Evolutionary conservation across 2,329 filamentous ascomycete genomes (phyloP), one percentile per base, ranked within the genome.

Genomic region (Fonsecaea pugnacius): DNA sequence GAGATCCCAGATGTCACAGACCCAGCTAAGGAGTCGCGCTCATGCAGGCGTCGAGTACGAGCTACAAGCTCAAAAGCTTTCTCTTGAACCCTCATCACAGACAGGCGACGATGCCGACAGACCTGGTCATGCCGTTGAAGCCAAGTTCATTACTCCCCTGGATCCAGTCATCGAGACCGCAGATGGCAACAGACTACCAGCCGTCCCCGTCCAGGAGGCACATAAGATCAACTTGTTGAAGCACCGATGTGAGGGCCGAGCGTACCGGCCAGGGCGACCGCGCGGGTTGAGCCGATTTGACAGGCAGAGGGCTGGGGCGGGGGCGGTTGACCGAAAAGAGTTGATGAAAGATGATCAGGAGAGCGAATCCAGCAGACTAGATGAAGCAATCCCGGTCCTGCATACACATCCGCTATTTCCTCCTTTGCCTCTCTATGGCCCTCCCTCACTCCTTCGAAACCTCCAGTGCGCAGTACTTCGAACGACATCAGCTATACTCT

Each of bases 351-450:
- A 56, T 18, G 60, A 67, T 27, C 54, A 58, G 2, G 62, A 64
- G 32, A 68, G 65, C 36, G 62, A 62, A 43, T 43, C 27, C 18
- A 70, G 60, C 53, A 60, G 63, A 9, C 53, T 70, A 38, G 72
- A 71, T 59, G 76, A 77, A 64, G 78, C 77, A 16, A 73, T 80
- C 32, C 88, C 89, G 0, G 86, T 87, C 1, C 87, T 87, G 7
- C 84, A 86, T 68, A 93, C 91, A 1, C 89, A 93, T 70, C 90
- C 91, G 2, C 79, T 96, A 4, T 97, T 97, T 69, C 92, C 92
- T 5, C 91, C 91, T 1, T 77, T 96, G 8, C 92, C 92, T 0
- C 80, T 91, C 0, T 96, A 96, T 71, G 91, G 91, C 0, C 89
- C 91, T 0, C 87, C 92, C 0, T 88, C 89, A 0, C 58, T 85